These are phyloP conservation scores for Arthrinium puccinioides DNA, from an alignment of 2,329 filamentous ascomycete genomes.

Conservation along the genomic window DNA sequence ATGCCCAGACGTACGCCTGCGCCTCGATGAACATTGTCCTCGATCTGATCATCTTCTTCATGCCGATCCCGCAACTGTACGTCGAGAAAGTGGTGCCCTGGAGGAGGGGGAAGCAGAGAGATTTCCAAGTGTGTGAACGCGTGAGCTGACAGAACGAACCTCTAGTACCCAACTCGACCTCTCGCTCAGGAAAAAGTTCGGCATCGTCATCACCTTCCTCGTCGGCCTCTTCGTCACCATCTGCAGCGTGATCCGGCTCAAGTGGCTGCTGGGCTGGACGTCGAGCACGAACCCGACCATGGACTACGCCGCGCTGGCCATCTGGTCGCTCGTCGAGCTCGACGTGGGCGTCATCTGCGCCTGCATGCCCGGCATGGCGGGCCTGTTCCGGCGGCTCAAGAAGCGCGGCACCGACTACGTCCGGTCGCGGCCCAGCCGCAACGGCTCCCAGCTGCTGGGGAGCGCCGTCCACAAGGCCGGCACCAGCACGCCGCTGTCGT, in stretches of 20 bases:
- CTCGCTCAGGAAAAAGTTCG: conserved; percentile 5
- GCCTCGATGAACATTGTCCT: conserved; percentile 6
- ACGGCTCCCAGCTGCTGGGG: conserved; percentile 1
- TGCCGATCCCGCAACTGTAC: conserved; percentile 9
- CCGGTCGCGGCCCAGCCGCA: conserved; percentile 6
- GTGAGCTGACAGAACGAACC: not conserved
- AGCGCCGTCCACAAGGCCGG: not conserved
- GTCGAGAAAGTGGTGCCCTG: no score
- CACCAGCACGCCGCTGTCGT: no score
- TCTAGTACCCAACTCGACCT: conserved; percentile 6
- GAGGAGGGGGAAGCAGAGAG: no score
- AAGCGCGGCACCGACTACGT: conserved; percentile 11
- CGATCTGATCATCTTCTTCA: conserved; percentile 8
- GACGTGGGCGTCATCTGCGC: conserved; percentile 8
- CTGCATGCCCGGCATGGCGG: conserved; percentile 8
- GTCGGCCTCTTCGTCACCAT: conserved; percentile 16
- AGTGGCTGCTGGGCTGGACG: conserved; percentile 4
- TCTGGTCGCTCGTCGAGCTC: conserved; percentile 7
- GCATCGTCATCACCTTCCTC: conserved; percentile 16
- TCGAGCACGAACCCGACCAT: conserved; percentile 4
- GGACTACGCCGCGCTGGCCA: conserved; percentile 6
- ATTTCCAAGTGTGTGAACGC: no score
- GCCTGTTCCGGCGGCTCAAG: conserved; percentile 8
- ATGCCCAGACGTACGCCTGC: conserved; percentile 6
- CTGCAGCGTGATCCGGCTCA: conserved; percentile 7